Conservation (phyloP, 1,284 basidiomycete genomes). For the Veloporphyrellus conicus region DNA sequence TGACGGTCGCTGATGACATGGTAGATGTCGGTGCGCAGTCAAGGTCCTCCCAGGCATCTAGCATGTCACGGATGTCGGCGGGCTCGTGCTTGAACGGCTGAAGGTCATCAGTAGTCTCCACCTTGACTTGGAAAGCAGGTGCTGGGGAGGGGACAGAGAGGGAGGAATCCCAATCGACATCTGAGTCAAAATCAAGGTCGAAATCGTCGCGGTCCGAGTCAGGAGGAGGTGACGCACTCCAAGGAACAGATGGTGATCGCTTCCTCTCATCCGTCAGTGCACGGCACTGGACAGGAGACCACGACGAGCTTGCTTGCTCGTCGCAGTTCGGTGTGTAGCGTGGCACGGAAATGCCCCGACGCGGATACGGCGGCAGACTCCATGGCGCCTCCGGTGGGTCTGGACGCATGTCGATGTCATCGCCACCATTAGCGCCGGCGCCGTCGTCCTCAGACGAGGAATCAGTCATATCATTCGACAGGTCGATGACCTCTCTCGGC, state of each 20-base stretch:
- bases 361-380: constrained; percentile 40
- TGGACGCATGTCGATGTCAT: constrained; percentile 29
- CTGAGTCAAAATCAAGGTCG: constrained; percentile 33
- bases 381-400: constrained; percentile 24
- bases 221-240: constrained; percentile 56
- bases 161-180: constrained; percentile 41
- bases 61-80: constrained; percentile 53
- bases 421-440: constrained; percentile 26
- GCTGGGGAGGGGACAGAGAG: constrained; percentile 24
- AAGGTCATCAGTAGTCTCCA: constrained; percentile 24
- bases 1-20: constrained; percentile 28
- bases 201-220: constrained; percentile 63
- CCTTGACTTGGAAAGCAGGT: constrained; percentile 20
- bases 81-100: constrained; percentile 53
- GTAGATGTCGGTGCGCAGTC: constrained; percentile 36
- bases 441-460: constrained; percentile 29
- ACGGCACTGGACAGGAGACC: constrained; percentile 13
- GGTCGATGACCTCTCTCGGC: constrained; percentile 39
- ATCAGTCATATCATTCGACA: constrained; percentile 38
- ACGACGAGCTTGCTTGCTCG: constrained; percentile 31
- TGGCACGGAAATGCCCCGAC: constrained; percentile 52
- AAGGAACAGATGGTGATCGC: constrained; percentile 53
- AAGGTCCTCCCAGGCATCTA: constrained; percentile 64
- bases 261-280: constrained; percentile 35
- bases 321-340: constrained; percentile 46